A percentile compares a stretch with the other conserved stretches of the same genome.
phyloP scores from a whole-genome alignment of 2,329 filamentous ascomycete genomes.

The Aureobasidium sp. region DNA sequence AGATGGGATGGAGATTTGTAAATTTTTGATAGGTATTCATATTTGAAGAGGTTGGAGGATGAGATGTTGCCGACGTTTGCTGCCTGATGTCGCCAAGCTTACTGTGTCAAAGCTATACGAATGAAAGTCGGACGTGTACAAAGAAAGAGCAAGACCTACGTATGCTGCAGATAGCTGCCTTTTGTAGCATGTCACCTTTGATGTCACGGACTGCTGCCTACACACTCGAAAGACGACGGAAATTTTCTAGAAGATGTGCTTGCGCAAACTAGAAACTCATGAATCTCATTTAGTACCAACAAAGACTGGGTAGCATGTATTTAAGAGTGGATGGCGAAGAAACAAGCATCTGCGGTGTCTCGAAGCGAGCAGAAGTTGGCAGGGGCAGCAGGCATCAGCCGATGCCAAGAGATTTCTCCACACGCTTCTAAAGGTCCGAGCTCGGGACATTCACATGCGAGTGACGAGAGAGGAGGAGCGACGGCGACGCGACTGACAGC shows the following conservation, averaged over 20 bases:
- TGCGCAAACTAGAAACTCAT: neutral
- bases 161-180: neutral
- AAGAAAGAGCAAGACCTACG: neutral
- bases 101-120: neutral
- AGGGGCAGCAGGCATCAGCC: neutral
- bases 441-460: constrained; percentile 4
- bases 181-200: neutral
- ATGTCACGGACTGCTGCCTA: neutral
- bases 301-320: neutral
- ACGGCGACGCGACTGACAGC: neutral
- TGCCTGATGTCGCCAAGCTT: neutral
- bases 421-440: neutral
- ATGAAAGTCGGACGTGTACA: neutral
- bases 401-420: constrained; percentile 3
- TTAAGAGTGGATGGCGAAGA: neutral
- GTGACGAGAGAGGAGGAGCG: neutral
- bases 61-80: neutral
- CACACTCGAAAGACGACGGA: neutral
- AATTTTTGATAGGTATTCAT: neutral
- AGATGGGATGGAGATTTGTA: neutral
- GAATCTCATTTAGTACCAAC: neutral
- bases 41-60: neutral
- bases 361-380: neutral
- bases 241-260: neutral
- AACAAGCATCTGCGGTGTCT: neutral